Evolutionary conservation across 202 grass and related monocot species (phyloP), one percentile per base, ranked within the genome.

Genomic region (Schoenoplectus tabernaemontani): DNA sequence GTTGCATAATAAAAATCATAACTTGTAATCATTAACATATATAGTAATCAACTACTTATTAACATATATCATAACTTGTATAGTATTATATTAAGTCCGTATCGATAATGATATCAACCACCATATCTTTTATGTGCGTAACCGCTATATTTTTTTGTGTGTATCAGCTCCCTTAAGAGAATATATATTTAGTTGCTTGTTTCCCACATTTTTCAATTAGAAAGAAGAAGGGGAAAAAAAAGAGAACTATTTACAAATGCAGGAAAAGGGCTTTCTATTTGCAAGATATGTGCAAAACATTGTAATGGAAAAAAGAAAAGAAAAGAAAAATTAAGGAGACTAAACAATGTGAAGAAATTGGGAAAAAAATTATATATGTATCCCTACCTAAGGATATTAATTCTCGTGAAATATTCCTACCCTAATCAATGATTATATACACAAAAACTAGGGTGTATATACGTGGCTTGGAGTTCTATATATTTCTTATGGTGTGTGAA

Each of bases 241-340:
- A 5, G 58, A 9, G 13, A 11, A 30, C 19, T 30, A 56, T 56
- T 19, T 56, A 63, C 10, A 15, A 56, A 17, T 26, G 7, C 57
- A 59, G 20, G 57, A 13, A 59, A 59, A 59, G 36, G 32, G 77
- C 37, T 44, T 80, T 80, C 13, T 63, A 64, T 80, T 64, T 28
- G 42, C 41, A 32, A 80, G 60, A 62, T 80, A 80, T 80, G 77
- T 80, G 59, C 77, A 80, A 80, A 61, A 43, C n/a, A n/a, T 78
- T 78, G 10, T 42, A 78, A 33, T 26, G 26, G 7, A 34, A 13
- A 42, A 42, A 41, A 39, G n/a, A 16, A 20, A 68, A 23, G n/a
- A n/a, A n/a, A n/a, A n/a, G n/a, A n/a, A n/a, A n/a, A 69, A 13
- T n/a, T n/a, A 70, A 43, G 9, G 22, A 22, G 8, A 26, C 23